Base-by-base conservation (phyloP, 2,329 filamentous ascomycete genomes). In the Corinectria fuckeliana region DNA sequence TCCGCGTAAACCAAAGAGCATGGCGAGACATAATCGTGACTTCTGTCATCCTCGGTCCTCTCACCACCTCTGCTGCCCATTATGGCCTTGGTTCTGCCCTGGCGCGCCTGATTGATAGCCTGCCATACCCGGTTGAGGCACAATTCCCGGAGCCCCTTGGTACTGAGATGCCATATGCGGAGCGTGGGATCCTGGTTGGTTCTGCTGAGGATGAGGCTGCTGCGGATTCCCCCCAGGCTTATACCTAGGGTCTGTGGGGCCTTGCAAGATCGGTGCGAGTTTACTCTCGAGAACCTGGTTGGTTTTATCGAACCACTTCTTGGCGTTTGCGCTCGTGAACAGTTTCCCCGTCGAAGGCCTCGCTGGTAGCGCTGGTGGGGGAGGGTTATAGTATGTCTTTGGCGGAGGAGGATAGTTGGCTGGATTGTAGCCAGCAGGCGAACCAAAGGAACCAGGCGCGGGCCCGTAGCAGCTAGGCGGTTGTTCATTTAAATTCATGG, bases 251-350 rank as follows among this genome's bases (percentile, higher is more conserved):
- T 56, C 51, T 13, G 38, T 39, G 7, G 50, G 62, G 3, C 63
- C 62, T 39, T 74, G 72, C 44, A 73, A 50, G 38, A 74, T 71
- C 3, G 72, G 66, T 20, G 71, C 74, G 42, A 75, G 60, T 30
- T 67, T 74, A 45, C 65, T 74, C 61, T 77, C 75, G 20, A 77
- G 60, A 11, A 69, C 71, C 44, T 74, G 69, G 21, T 71, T 72
- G 23, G 75, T 76, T 66, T 74, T 77, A 50, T 70, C 72, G 11
- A 77, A 49, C 70, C 74, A 76, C 53, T 72, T 75, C 56, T 72
- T 69, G 1, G 74, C 75, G 16, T 74, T 74, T 30, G 69, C 70
- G 57, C 71, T 70, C 23, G 73, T 71, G 45, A 77, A 74, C 13
- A 76, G 62, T 28, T 69, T 71, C 2, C 65, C 63, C 10, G 65